Conservation (phyloP, 306 rosid genomes). For the Cucumis melo region DNA sequence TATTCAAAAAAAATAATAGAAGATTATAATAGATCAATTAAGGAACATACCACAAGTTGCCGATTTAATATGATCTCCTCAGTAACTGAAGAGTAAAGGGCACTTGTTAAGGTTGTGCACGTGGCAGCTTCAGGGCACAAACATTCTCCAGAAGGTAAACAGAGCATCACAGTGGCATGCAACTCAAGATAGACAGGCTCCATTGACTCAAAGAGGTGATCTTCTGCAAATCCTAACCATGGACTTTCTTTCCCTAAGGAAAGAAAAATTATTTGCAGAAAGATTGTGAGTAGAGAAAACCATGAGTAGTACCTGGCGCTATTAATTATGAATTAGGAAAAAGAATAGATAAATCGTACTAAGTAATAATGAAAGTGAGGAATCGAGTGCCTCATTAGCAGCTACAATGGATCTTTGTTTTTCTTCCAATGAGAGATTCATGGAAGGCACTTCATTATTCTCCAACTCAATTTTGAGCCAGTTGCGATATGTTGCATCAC, state of each 20-base stretch:
- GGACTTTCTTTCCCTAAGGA: conserved; percentile 58
- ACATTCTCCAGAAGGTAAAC: conserved; percentile 91
- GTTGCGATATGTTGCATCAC: conserved; percentile 95
- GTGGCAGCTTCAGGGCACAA: conserved; percentile 80
- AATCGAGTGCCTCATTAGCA: conserved; percentile 67
- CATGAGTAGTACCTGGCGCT: not conserved
- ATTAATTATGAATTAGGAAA: not conserved
- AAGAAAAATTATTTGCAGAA: conserved; percentile 4
- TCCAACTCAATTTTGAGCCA: conserved; percentile 89
- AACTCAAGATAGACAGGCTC: conserved; percentile 71
- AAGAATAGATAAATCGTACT: conserved; percentile 33
- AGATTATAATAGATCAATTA: not conserved
- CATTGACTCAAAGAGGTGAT: conserved; percentile 26
- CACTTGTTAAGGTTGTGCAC: conserved; percentile 68
- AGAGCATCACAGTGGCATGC: conserved; percentile 85
- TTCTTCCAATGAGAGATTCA: conserved; percentile 70
- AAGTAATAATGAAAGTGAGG: conserved; percentile 55
- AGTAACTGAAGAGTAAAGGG: conserved; percentile 63
- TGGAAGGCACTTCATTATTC: conserved; percentile 48
- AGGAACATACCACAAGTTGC: conserved; percentile 49
- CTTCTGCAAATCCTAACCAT: conserved; percentile 48
- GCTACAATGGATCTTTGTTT: conserved; percentile 52
- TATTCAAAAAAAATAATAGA: not conserved
- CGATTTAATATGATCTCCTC: conserved; percentile 56
- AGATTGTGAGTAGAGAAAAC: not conserved